phyloP scores from a whole-genome alignment of 1,139 yeast species.

The Sugiyamaella neomexicana region DNA sequence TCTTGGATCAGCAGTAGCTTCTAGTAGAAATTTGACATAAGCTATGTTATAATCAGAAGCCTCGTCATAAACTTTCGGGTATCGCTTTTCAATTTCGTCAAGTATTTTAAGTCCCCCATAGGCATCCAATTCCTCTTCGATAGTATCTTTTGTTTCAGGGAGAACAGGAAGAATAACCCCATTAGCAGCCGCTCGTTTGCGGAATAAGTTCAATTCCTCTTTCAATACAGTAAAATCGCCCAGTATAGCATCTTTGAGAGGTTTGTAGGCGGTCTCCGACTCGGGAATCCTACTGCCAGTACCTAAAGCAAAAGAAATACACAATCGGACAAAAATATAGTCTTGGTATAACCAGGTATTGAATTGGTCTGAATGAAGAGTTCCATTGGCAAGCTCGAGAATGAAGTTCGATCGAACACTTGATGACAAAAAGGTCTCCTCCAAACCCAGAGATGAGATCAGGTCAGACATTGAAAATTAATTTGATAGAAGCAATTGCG shows the following conservation, averaged over 20 bases:
- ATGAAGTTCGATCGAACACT: slow-evolving; percentile 10
- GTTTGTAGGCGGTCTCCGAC: not conserved
- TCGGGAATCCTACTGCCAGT: slow-evolving; percentile 15
- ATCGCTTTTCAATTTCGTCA: slow-evolving; percentile 3
- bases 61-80: slow-evolving; percentile 5
- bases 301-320: slow-evolving; percentile 12
- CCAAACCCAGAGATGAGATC: slow-evolving; percentile 7
- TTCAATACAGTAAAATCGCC: slow-evolving; percentile 13
- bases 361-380: slow-evolving; percentile 14
- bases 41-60: slow-evolving; percentile 12
- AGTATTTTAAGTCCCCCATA: slow-evolving; percentile 16
- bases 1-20: slow-evolving; percentile 10
- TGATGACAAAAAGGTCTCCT: not conserved
- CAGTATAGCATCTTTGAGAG: slow-evolving; percentile 12
- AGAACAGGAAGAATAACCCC: slow-evolving; percentile 16
- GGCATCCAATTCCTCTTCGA: slow-evolving; percentile 11
- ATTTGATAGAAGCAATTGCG: slow-evolving; percentile 1
- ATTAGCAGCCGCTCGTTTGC: slow-evolving; percentile 15
- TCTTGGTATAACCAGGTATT: slow-evolving; percentile 21
- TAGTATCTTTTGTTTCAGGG: slow-evolving; percentile 16
- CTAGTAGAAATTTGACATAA: slow-evolving; percentile 10
- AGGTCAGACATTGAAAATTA: slow-evolving; percentile 4
- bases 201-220: slow-evolving; percentile 16
- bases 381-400: slow-evolving; percentile 11
- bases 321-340: slow-evolving; percentile 17